These are phyloP conservation scores for Pseudomicrostroma phylloplanum DNA, from an alignment of 1,284 basidiomycete species.

Conservation along the genomic window DNA sequence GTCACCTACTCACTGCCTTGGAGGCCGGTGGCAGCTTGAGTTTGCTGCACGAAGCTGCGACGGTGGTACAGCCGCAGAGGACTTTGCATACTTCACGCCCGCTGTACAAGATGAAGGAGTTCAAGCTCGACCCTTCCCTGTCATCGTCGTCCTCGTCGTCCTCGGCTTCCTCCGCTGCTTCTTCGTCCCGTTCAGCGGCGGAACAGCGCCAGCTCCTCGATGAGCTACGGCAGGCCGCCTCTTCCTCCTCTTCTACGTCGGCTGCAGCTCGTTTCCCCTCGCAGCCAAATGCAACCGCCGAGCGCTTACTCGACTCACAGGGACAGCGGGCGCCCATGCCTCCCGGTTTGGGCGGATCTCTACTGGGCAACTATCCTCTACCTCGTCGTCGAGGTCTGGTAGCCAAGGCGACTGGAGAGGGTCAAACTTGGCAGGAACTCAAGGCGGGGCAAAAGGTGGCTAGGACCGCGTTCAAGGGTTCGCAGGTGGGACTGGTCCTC, in stretches of 20 bases:
- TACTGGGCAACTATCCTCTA: background rate
- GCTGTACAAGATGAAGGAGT: no score
- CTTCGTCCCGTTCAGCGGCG: background rate
- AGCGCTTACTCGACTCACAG: background rate
- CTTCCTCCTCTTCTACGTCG: no score
- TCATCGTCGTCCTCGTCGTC: no score
- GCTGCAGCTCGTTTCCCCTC: background rate
- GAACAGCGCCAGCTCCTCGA: background rate
- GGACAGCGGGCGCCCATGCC: background rate
- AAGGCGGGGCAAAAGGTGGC: background rate
- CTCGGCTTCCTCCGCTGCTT: no score
- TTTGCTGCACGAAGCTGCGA: no score
- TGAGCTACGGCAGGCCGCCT: no score
- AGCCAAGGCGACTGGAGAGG: constrained; percentile 1
- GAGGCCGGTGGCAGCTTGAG: background rate
- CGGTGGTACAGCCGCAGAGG: no score
- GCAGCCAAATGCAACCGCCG: background rate
- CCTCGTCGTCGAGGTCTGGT: constrained; percentile 1
- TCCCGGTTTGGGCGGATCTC: background rate
- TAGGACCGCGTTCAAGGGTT: constrained; percentile 45
- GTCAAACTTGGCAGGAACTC: background rate
- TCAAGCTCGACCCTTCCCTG: no score
- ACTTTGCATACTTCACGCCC: no score
- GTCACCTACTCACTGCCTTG: background rate
- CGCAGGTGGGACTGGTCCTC: constrained; percentile 74